Base-by-base conservation (phyloP, 176 grass and related monocot species). In the Chloris gayana region DNA sequence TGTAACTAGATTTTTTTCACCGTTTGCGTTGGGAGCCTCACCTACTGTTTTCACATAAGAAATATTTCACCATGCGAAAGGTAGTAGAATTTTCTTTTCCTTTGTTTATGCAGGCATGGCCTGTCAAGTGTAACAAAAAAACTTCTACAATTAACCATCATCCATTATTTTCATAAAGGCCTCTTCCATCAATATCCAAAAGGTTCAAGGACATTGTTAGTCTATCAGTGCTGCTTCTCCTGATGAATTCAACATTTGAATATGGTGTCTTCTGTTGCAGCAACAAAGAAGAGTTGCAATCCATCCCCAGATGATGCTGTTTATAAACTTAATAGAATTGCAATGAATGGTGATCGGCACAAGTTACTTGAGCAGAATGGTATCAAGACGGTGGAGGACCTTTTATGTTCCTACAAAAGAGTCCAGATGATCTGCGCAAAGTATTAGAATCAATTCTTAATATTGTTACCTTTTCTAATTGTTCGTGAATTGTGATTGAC, bases 231-330 rank as follows among this genome's bases (percentile, higher is more conserved):
- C n/a, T 57, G 19, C 24, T 69, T 33, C 12, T 32, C 2, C 15
- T 70, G 11, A 30, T 45, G 56, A 42, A 29, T 30, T 45, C 24
- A 44, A 27, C 14, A 44, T 29, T 64, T 50, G 30, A 79, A 25
- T 58, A 1, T 68, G 8, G 0, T 67, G 8, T 57, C 25, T 75
- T 83, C 25, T 18, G 68, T 0, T 75, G 17, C 63, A 84, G 82
- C 82, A 84, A 69, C 63, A 76, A 84, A 76, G 63, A 76, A 84
- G 19, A 83, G 27, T 69, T 2, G 8, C 25, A 26, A 76, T 76
- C 82, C 82, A 69, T 69, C 63, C 51, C 73, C 82, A 56, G 7
- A 15, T 26, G 82, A 84, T 69, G 24, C 82, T 84, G 72, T 83
- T 31, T 67, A 76, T 5, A 84, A 84, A 75, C 49, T 84, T 62